These are phyloP conservation scores for Somion occarium DNA, from an alignment of 1,284 basidiomycete species.

Conservation along the genomic window DNA sequence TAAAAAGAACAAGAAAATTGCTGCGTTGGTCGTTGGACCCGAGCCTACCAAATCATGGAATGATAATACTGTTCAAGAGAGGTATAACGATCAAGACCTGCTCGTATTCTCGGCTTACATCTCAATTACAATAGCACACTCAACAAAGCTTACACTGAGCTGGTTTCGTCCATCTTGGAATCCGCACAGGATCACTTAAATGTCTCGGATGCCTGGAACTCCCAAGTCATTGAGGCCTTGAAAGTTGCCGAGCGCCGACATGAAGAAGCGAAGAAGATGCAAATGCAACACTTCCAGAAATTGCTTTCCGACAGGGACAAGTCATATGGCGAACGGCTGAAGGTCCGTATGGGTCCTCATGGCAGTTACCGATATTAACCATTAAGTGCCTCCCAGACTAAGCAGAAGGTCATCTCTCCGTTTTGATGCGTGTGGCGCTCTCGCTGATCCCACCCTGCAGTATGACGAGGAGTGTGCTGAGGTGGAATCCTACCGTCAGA, in stretches of 20 bases:
- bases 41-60: conserved; percentile 63
- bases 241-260: conserved; percentile 54
- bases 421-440: background rate
- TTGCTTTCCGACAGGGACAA: conserved; percentile 66
- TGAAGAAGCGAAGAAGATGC: conserved; percentile 68
- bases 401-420: conserved; percentile 54
- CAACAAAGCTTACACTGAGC: conserved; percentile 58
- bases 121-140: conserved; percentile 47
- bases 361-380: conserved; percentile 5
- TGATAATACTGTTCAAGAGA: conserved; percentile 47
- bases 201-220: conserved; percentile 56
- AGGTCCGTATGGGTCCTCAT: conserved; percentile 37
- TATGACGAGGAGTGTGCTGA: conserved; percentile 76
- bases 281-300: conserved; percentile 68
- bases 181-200: conserved; percentile 65
- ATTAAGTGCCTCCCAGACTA: conserved; percentile 40
- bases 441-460: conserved; percentile 29
- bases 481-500: conserved; percentile 66
- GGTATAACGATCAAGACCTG: conserved; percentile 31
- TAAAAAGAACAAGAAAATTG: conserved; percentile 58
- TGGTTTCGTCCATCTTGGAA: conserved; percentile 55
- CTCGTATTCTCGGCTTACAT: conserved; percentile 6
- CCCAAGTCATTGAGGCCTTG: conserved; percentile 63
- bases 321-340: conserved; percentile 59
- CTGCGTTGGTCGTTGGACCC: conserved; percentile 53